These are phyloP conservation scores for Cytospora piceae DNA, from an alignment of 2,329 filamentous ascomycete species.

Conservation along the genomic window DNA sequence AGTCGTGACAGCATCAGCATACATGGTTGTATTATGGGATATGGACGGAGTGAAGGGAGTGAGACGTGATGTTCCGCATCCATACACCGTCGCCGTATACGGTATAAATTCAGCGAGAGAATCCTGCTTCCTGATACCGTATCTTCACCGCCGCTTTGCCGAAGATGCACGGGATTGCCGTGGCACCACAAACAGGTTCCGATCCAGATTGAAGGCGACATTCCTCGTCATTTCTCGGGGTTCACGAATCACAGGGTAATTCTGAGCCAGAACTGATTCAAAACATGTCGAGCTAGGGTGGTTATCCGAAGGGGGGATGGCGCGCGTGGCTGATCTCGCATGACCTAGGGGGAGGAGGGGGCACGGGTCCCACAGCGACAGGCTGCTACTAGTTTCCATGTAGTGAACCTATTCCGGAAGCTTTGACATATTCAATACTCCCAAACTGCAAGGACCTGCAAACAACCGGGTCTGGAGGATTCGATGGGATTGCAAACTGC, in stretches of 20 bases:
- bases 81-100: constrained; percentile 13
- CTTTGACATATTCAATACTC: constrained; percentile 2
- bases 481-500: constrained; percentile 2
- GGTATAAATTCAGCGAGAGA: constrained; percentile 20
- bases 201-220: constrained; percentile 10
- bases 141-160: constrained; percentile 29
- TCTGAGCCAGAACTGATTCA: constrained; percentile 20
- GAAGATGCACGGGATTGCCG: constrained; percentile 24
- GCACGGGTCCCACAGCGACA: constrained; percentile 17
- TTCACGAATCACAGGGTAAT: constrained; percentile 12
- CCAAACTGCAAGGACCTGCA: constrained; percentile 10
- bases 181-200: constrained; percentile 29
- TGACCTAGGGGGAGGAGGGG: constrained; percentile 14
- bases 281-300: constrained; percentile 20
- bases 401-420: constrained; percentile 8
- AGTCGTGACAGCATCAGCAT: neutral
- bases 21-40: neutral
- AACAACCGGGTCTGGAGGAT: constrained; percentile 11
- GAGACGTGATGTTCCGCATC: constrained; percentile 15
- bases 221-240: constrained; percentile 18
- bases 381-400: constrained; percentile 14
- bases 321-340: constrained; percentile 28
- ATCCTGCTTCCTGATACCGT: constrained; percentile 17
- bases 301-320: constrained; percentile 21
- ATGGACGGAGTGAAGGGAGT: constrained; percentile 1